A percentile compares a stretch with the other conserved stretches of the same genome.
These are phyloP conservation scores for Cladosporium velox DNA, from an alignment of 2,329 filamentous ascomycete species.

Conservation along the genomic window DNA sequence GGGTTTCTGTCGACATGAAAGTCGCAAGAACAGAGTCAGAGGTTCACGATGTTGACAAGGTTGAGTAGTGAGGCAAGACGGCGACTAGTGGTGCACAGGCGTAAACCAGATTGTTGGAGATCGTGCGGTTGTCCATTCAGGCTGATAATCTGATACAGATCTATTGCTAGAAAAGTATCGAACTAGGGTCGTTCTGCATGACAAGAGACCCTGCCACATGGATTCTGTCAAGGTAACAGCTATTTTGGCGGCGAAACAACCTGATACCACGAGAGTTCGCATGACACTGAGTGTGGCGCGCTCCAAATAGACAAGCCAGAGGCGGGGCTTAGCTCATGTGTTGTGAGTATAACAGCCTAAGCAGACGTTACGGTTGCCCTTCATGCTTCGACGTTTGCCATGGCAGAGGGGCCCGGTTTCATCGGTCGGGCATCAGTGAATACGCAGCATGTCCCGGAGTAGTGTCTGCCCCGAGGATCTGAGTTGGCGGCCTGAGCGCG, in stretches of 20 bases:
- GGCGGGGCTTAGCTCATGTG: neutral
- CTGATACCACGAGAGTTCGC: neutral
- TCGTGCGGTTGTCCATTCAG: slow-evolving; percentile 7
- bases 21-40: slow-evolving; percentile 15
- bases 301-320: slow-evolving; percentile 5
- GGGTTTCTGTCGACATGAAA: slow-evolving; percentile 7
- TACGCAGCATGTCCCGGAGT: slow-evolving; percentile 15
- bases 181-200: neutral
- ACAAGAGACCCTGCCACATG: neutral
- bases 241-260: neutral
- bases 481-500: slow-evolving; percentile 11
- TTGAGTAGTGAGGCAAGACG: slow-evolving; percentile 3
- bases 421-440: slow-evolving; percentile 14
- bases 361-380: neutral
- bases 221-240: neutral
- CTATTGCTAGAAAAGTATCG: neutral
- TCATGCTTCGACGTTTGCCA: neutral
- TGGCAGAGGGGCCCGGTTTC: slow-evolving; percentile 6
- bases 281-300: neutral
- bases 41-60: slow-evolving; percentile 3
- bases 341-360: neutral
- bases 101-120: neutral
- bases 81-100: slow-evolving; percentile 6
- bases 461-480: slow-evolving; percentile 18
- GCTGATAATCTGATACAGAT: neutral